phyloP scores from a whole-genome alignment of 805 yeast genomes.

The Candida methanosorbosa region DNA sequence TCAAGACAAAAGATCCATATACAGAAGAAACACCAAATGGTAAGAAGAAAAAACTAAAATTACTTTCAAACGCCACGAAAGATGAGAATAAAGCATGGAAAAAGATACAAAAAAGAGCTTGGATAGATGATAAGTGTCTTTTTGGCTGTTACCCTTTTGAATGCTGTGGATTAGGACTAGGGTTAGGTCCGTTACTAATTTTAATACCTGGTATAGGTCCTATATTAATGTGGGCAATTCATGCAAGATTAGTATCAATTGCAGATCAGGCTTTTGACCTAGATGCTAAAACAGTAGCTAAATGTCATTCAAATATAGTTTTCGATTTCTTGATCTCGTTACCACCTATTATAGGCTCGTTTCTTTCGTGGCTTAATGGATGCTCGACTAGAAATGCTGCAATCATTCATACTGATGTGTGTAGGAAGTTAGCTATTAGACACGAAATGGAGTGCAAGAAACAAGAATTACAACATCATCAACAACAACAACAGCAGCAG shows the following conservation, averaged over 20 bases:
- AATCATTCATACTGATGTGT: constrained; percentile 42
- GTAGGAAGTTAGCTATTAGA: constrained; percentile 11
- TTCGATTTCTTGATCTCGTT: constrained; percentile 68
- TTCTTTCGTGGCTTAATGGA: constrained; percentile 73
- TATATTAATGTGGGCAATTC: constrained; percentile 66
- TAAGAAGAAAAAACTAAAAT: constrained; percentile 43
- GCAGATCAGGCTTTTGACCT: constrained; percentile 51
- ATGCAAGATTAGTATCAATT: constrained; percentile 52
- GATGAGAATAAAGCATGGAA: constrained; percentile 66
- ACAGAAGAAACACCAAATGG: constrained; percentile 44
- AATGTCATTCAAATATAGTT: constrained; percentile 68
- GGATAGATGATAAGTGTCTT: constrained; percentile 81
- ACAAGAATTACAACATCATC: neutral
- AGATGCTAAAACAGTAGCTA: constrained; percentile 51
- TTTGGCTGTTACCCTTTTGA: constrained; percentile 71
- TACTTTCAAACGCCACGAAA: constrained; percentile 50
- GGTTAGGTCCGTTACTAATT: constrained; percentile 66
- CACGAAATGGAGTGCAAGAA: constrained; percentile 2
- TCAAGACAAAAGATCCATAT: constrained; percentile 60
- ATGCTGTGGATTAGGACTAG: constrained; percentile 72
- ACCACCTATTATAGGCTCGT: constrained; percentile 73
- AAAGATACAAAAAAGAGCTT: constrained; percentile 64
- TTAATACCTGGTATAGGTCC: constrained; percentile 81
- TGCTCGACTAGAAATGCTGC: constrained; percentile 91
- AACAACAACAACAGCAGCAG: neutral